Evolutionary conservation across 768 basidiomycete species (phyloP), one percentile per base, ranked within the genome.

Genomic region (Pisolithus marmoratus): DNA sequence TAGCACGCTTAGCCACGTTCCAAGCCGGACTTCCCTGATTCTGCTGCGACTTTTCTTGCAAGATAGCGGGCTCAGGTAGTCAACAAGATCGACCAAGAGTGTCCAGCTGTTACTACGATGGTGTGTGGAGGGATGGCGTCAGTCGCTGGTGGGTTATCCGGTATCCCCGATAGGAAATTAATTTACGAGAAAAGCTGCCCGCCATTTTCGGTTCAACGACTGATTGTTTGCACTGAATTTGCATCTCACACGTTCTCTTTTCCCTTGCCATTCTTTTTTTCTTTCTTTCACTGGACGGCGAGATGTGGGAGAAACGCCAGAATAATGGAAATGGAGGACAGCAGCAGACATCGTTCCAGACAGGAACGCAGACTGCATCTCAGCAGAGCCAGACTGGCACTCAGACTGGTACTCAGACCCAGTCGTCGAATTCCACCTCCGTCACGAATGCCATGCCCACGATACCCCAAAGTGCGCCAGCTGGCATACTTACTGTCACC

Each of bases 401-500:
- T 11, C 55, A 52, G 38, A 22, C 55, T 15, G 48, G 29, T 1
- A 45, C 43, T 11, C 44, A 40, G 26, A 51, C 56, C 14, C 56
- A 48, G 36, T 46, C 58, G 12, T 43, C 49, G 5, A 50, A 54
- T n/a, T 27, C 36, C 22, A 29, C 47, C 22, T 52, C 57, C 29
- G 31, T 19, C n/a, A 20, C 38, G 45, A 36, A 2, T 56, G 7
- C 54, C 56, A 38, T 48, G 38, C 49, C 58, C n/a, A 59, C 63
- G 41, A 80, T 84, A 53, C 79, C 83, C 0, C 59, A 66, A 53
- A 68, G 79, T 7, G 77, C 77, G 0, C 74, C 85, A 8, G 81
- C 80, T 2, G 87, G 89, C 20, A 74, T 78, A n/a, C 64, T 90
- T 48, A 77, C 79, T 53, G 80, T 91, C 63, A 90, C 89, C 40